A percentile compares a stretch with the other conserved stretches of the same genome.
These are phyloP conservation scores for Alternaria triticimaculans DNA, from an alignment of 2,329 filamentous ascomycete species.

Conservation along the genomic window DNA sequence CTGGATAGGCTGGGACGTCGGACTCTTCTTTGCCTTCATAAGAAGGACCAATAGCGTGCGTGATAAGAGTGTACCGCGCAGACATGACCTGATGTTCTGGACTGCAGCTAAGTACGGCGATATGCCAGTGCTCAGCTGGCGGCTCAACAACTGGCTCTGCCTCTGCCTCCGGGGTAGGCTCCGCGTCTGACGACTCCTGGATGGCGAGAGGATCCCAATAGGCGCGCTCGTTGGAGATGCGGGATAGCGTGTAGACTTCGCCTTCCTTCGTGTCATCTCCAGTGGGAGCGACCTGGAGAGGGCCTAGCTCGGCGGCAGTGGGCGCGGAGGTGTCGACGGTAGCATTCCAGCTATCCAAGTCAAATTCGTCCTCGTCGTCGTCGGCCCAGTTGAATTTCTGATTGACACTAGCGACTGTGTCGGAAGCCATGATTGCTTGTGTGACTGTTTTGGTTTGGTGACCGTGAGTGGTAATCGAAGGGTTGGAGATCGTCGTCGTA, in stretches of 20 bases:
- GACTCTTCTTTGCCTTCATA: conserved; percentile 8
- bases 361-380: conserved; percentile 33
- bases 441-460: neutral
- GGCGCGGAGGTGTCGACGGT: conserved; percentile 21
- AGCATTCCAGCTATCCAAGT: conserved; percentile 18
- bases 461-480: neutral
- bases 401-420: neutral
- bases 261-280: neutral
- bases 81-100: neutral
- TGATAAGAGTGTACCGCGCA: neutral
- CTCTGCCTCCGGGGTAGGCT: neutral
- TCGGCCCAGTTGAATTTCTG: conserved; percentile 27
- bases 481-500: neutral
- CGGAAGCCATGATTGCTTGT: conserved; percentile 9
- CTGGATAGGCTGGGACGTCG: conserved; percentile 18
- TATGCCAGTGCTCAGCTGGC: neutral
- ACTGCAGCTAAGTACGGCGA: neutral
- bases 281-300: conserved; percentile 6
- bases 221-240: neutral
- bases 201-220: neutral
- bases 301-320: conserved; percentile 4
- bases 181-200: neutral
- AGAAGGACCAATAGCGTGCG: neutral
- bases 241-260: neutral
- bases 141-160: neutral